Evolutionary conservation across 345 rosid species (phyloP), one percentile per base, ranked within the genome.

Genomic region (Citrus medica): DNA sequence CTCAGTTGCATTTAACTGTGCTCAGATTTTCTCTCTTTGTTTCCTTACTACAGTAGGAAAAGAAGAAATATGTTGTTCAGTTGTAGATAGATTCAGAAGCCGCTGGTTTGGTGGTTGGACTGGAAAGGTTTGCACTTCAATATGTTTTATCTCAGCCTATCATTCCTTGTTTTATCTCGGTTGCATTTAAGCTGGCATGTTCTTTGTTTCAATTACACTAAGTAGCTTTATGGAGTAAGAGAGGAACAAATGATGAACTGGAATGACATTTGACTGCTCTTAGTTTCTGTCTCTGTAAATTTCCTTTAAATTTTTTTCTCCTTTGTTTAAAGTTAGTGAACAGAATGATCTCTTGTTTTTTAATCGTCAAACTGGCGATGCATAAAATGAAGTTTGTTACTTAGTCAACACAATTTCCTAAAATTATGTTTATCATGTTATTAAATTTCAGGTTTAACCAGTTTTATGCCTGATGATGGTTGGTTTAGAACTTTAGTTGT

Each of bases 41-140:
- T 65, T n/a, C 56, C 74, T 69, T 59, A 48, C 19, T 70, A 75
- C 84, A 78, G 86, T 51, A 73, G 80, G 53, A 76, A 73, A 78
- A 75, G 73, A 76, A 73, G 62, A 38, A 40, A 42, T 24, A 65
- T 64, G 24, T 21, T 73, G 37, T 79, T 32, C 30, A 48, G 67
- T 62, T 71, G 58, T 73, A 22, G 76, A 79, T 56, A 77, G 80
- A 79, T 85, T 79, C 69, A 76, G 67, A 68, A 83, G 89, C 78
- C 78, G 85, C 70, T 82, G 87, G 87, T 79, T 86, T 17, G 86
- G 88, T 73, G 84, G 87, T 76, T 85, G 86, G 89, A 46, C 76
- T 7, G 76, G 59, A 5, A 71, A 84, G 86, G 89, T 86, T 67
- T 69, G 81, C 46, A 17, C 75, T 75, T 32, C 69, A 22, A 55